Evolutionary conservation across 768 basidiomycete species (phyloP), one percentile per base, ranked within the genome.

Genomic region (Rhodotorula toruloides): DNA sequence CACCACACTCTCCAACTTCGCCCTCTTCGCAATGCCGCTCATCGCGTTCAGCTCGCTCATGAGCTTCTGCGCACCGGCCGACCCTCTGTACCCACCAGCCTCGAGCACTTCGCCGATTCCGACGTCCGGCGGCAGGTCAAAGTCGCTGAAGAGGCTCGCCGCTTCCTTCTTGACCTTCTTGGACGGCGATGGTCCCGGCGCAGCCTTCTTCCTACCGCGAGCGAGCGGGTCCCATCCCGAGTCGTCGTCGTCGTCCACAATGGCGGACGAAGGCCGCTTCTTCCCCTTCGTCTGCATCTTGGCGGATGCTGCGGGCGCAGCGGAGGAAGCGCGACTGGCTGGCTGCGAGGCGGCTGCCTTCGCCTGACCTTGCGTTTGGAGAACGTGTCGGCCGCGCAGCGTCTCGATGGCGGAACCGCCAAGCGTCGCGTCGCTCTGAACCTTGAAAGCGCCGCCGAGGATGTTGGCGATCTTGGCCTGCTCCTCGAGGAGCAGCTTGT

Each of bases 331-430:
- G 14, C n/a, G 19, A 8, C n/a, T 34, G 16, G 14, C n/a, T 32
- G 8, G 14, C 36, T 12, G 12, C 13, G 34, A 32, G 52, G 19
- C 22, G 2, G 52, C 36, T 4, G 34, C 34, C 25, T 36, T 29
- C n/a, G n/a, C n/a, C 47, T 27, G 6, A 29, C 27, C 27, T n/a
- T n/a, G 53, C 7, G 32, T 37, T 3, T 27, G 37, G 53, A 54
- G n/a, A 1, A 37, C 53, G 2, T n/a, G 10, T 11, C 29, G 53
- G 19, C 25, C 53, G n/a, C 37, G 53, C 3, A 40, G 37, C 22
- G 21, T 37, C 50, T 67, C 65, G 42, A 67, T 44, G 21, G 13
- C 47, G 8, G 55, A 58, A 0, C 65, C 65, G 31, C 65, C 65
- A 29, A 67, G 44, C 22, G n/a, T 32, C 21, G 50, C 40, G 37